Evolutionary conservation across 2,329 filamentous ascomycete genomes (phyloP).

Genomic region (Spiromastix sp.): DNA sequence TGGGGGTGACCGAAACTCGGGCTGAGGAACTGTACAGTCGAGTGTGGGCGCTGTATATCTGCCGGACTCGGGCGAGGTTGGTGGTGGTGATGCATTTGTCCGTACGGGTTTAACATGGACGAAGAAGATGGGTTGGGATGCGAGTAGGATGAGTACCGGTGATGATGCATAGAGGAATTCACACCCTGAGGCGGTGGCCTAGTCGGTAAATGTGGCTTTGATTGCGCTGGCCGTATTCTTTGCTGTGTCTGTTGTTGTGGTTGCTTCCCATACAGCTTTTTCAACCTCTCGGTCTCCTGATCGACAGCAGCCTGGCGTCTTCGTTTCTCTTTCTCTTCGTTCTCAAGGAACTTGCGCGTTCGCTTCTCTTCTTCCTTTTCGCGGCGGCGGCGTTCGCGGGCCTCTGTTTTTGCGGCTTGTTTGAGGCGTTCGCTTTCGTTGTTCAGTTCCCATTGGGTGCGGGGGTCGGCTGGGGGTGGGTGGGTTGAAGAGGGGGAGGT

Average conservation of each 20-base stretch:
- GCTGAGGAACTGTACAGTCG: background rate
- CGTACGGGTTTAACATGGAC: background rate
- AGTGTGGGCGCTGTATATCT: background rate
- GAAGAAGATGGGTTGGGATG: background rate
- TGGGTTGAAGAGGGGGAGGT: conserved; percentile 13
- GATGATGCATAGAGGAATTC: conserved; percentile 6
- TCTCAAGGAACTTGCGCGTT: conserved; percentile 42
- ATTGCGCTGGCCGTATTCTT: conserved; percentile 13
- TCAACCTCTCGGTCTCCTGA: conserved; percentile 66
- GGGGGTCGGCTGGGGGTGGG: conserved; percentile 38
- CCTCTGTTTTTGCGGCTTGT: conserved; percentile 31
- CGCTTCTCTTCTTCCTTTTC: conserved; percentile 43
- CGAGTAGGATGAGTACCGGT: conserved; percentile 16
- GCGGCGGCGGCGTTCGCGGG: conserved; percentile 33
- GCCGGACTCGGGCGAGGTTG: conserved; percentile 12
- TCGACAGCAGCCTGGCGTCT: conserved; percentile 51
- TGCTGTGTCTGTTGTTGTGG: conserved; percentile 26
- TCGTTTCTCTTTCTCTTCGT: conserved; percentile 43
- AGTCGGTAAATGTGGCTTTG: conserved; percentile 13
- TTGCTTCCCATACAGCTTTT: conserved; percentile 43
- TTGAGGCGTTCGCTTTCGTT: conserved; percentile 38
- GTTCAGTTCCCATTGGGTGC: conserved; percentile 42
- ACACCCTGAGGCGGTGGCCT: conserved; percentile 8
- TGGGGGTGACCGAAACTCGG: conserved; percentile 7
- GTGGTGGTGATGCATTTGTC: too few species aligned